These are phyloP conservation scores for Beta corolliflora DNA, from an alignment of 179 eudicot genomes.

Conservation along the genomic window DNA sequence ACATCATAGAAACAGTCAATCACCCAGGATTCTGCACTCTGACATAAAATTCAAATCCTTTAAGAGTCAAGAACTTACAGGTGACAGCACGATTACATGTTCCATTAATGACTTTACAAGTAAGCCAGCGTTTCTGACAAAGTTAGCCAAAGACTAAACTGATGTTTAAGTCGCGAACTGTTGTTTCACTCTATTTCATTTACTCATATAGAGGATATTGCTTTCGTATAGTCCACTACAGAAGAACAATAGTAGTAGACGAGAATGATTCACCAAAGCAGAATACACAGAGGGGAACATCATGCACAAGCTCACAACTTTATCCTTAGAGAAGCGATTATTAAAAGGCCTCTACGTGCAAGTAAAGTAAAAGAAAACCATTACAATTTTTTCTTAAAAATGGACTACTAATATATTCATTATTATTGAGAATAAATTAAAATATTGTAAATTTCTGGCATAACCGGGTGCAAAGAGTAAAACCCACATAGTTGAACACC, in stretches of 20 bases:
- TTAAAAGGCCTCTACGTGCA: background rate
- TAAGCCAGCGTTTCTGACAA: background rate
- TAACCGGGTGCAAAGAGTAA: too few species aligned
- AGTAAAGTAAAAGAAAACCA: background rate
- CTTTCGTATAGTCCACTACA: background rate
- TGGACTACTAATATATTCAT: too few species aligned
- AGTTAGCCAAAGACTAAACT: background rate
- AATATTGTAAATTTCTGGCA: too few species aligned
- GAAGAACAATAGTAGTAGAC: background rate
- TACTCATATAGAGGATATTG: background rate
- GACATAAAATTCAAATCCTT: background rate
- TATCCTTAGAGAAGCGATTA: background rate
- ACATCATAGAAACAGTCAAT: background rate
- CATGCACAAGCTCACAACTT: background rate
- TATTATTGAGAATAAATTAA: too few species aligned
- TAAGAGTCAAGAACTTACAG: background rate
- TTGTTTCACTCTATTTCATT: background rate
- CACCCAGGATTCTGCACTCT: background rate
- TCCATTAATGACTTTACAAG: background rate
- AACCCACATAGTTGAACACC: too few species aligned
- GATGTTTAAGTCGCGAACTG: background rate
- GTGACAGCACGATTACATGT: background rate
- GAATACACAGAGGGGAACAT: background rate
- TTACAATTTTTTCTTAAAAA: too few species aligned
- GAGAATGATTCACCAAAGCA: background rate